phyloP scores from a whole-genome alignment of 2,329 filamentous ascomycete genomes.

The Colletotrichum godetiae region DNA sequence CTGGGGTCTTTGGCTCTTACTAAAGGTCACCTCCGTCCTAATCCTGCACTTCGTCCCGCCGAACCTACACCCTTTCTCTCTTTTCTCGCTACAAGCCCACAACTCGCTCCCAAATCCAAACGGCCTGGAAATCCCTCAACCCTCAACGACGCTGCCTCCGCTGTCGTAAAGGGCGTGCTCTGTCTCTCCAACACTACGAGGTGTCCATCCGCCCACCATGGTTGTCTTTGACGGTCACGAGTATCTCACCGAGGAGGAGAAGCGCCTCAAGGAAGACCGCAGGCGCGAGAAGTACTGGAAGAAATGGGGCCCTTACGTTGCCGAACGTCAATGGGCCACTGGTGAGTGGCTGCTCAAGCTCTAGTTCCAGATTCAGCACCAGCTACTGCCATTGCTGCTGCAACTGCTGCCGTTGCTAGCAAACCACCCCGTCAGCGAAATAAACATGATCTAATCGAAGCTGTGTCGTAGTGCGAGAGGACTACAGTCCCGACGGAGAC shows the following conservation, averaged over 20 bases:
- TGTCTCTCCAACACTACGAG: neutral
- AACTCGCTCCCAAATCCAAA: constrained; percentile 13
- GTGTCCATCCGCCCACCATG: constrained; percentile 63
- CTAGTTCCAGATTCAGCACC: constrained; percentile 8
- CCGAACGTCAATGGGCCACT: constrained; percentile 95
- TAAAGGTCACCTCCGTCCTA: constrained; percentile 28
- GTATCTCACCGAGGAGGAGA: constrained; percentile 90
- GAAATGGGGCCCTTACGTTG: constrained; percentile 95
- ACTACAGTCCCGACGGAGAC: constrained; percentile 90
- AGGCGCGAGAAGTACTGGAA: constrained; percentile 94
- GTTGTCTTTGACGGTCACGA: constrained; percentile 90
- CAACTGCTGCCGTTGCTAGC: neutral
- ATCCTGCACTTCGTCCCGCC: constrained; percentile 18
- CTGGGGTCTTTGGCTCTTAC: constrained; percentile 33
- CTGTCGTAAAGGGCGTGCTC: constrained; percentile 18
- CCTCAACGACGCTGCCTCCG: neutral
- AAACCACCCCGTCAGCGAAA: neutral
- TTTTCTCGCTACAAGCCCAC: constrained; percentile 24
- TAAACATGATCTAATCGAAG: constrained; percentile 15
- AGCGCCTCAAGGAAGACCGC: constrained; percentile 86
- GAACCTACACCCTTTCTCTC: constrained; percentile 4
- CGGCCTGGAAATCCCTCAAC: constrained; percentile 18
- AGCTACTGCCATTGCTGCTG: constrained; percentile 17
- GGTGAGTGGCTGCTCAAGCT: constrained; percentile 61
- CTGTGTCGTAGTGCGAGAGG: constrained; percentile 77